A percentile compares a stretch with the other conserved stretches of the same genome.
phyloP scores from a whole-genome alignment of 2,329 filamentous ascomycete species.

The Colletotrichum navitas region DNA sequence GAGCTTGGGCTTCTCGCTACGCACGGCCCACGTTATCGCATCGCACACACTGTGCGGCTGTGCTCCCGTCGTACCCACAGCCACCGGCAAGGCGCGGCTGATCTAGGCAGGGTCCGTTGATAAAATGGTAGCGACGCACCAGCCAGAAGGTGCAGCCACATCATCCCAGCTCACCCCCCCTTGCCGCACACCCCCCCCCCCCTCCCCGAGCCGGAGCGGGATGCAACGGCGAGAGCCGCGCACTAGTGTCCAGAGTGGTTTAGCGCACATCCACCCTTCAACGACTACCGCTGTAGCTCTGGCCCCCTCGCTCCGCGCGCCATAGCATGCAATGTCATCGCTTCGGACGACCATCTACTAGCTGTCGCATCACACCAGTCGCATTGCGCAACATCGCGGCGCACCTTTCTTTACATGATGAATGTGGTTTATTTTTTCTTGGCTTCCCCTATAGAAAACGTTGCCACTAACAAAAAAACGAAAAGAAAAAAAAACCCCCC shows the following conservation, averaged over 20 bases:
- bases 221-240: slow-evolving; percentile 43
- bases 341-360: neutral
- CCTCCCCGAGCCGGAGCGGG: slow-evolving; percentile 38
- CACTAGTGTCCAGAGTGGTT: slow-evolving; percentile 25
- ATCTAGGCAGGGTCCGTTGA: neutral
- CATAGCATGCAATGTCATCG: slow-evolving; percentile 13
- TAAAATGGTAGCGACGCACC: neutral
- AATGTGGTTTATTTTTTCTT: slow-evolving; percentile 3
- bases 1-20: neutral
- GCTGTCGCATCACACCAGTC: slow-evolving; percentile 17
- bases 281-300: slow-evolving; percentile 32
- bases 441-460: slow-evolving; percentile 22
- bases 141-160: slow-evolving; percentile 10
- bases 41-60: slow-evolving; percentile 14
- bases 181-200: neutral
- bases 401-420: slow-evolving; percentile 5
- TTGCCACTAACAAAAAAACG: slow-evolving; percentile 30
- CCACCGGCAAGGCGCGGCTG: neutral
- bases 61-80: neutral
- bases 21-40: neutral
- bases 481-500: slow-evolving; percentile 4
- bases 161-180: neutral
- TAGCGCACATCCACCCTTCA: slow-evolving; percentile 34
- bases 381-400: neutral
- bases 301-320: slow-evolving; percentile 25